Evolutionary conservation across 345 rosid genomes (phyloP), one percentile per base, ranked within the genome.

Genomic region (Citrus reticulata): DNA sequence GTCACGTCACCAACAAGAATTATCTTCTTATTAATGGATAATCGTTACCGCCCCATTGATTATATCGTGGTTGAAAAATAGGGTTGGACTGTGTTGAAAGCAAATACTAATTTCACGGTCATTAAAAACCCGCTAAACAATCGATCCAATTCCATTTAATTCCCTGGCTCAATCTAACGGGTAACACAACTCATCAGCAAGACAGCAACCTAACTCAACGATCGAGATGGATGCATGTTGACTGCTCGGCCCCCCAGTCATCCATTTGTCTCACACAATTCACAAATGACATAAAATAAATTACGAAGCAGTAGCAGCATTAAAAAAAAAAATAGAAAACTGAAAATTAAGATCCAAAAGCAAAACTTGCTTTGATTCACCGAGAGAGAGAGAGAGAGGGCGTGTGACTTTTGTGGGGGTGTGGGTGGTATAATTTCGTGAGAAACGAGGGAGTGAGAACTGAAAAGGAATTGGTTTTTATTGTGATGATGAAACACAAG

Each of bases 391-490:
- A 64, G 46, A 4, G 0, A 64, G 46, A 62, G 72, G 59, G 77
- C 71, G 76, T 68, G 76, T 13, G 11, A 64, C 39, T 63, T 62
- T 30, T 63, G 32, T 5, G 54, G 16, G 72, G 16, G 72, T 35
- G 9, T 22, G 27, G 1, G 58, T 14, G 58, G 17, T 66, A n/a
- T 35, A 0, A 35, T 54, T 67, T 79, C 83, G 79, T 39, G 77
- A 80, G 80, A 77, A 87, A 83, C 84, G 90, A 85, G 87, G 84
- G 60, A 64, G 37, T n/a, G 29, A 9, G 72, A 75, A 64, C 51
- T 46, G 51, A 46, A 46, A 46, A 46, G 51, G 51, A 46, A 13
- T 11, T 46, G 51, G 51, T 46, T 46, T 46, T 46, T 46, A 13
- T 46, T 46, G 51, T 46, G 51, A 46, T 11, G 63, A 72, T 61